Evolutionary conservation across 768 basidiomycete species (phyloP).

Genomic region (Thelephora ganbajun): DNA sequence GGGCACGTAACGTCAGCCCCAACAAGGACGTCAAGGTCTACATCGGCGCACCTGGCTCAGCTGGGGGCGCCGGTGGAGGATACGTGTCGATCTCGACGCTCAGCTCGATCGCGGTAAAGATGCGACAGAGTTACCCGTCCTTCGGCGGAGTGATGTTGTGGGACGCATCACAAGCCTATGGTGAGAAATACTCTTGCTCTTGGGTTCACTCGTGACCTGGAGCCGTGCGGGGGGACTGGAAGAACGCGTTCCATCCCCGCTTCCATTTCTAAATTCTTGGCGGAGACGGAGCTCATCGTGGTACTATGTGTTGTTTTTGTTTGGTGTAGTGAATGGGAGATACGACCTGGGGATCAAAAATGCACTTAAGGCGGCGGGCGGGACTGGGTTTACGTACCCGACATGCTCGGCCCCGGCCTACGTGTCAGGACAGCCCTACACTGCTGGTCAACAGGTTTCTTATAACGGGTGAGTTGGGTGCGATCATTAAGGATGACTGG

Average conservation of each 20-base stretch:
- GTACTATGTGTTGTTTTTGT: no score
- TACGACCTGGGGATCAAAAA: conserved; percentile 51
- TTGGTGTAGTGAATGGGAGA: conserved; percentile 37
- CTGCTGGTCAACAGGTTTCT: conserved; percentile 36
- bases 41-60: conserved; percentile 27
- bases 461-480: conserved; percentile 31
- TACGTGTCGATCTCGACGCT: conserved; percentile 15
- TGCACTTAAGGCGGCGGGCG: conserved; percentile 42
- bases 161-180: conserved; percentile 30
- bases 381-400: conserved; percentile 56
- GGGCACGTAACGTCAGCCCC: conserved; percentile 26
- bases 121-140: conserved; percentile 25
- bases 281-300: no score
- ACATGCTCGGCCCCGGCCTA: conserved; percentile 43
- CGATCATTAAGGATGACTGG: not conserved
- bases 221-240: no score
- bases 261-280: no score
- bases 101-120: conserved; percentile 18
- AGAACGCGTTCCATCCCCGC: no score
- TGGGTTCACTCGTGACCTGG: conserved; percentile 27
- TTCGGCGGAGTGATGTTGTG: conserved; percentile 30
- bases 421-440: conserved; percentile 33
- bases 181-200: no score
- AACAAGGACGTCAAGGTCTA: conserved; percentile 32
- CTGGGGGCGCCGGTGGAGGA: conserved; percentile 22